These are phyloP conservation scores for Xylaria sp. DNA, from an alignment of 2,329 filamentous ascomycete genomes.

Conservation along the genomic window DNA sequence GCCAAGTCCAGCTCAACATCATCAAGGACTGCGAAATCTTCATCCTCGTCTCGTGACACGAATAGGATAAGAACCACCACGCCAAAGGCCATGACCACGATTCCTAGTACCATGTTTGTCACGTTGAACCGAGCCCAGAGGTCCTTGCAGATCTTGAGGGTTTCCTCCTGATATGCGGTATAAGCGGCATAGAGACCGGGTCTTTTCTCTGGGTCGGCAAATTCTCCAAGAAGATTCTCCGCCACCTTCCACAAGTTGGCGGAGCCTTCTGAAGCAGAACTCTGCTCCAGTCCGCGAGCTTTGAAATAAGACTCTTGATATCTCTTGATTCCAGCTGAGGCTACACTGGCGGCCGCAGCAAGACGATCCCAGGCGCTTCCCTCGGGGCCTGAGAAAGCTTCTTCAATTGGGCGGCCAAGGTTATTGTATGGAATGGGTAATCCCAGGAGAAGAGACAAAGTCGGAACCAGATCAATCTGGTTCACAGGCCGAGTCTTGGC, in stretches of 20 bases:
- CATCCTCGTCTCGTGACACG: conserved; percentile 53
- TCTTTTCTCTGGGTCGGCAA: conserved; percentile 38
- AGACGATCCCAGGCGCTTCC: conserved; percentile 72
- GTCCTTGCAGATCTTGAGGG: conserved; percentile 70
- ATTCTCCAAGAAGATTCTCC: conserved; percentile 29
- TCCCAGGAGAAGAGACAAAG: conserved; percentile 78
- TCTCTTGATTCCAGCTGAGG: conserved; percentile 78
- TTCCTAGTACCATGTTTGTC: conserved; percentile 75
- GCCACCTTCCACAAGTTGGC: conserved; percentile 56
- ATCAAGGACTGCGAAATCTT: conserved; percentile 50
- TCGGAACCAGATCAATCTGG: conserved; percentile 95
- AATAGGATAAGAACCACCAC: conserved; percentile 69
- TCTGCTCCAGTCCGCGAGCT: conserved; percentile 63
- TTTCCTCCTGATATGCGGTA: conserved; percentile 69
- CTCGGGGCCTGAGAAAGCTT: conserved; percentile 72
- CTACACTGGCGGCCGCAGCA: conserved; percentile 67
- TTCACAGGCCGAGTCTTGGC: conserved; percentile 71
- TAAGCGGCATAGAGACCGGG: conserved; percentile 53
- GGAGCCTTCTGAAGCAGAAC: conserved; percentile 48
- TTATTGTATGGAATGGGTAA: conserved; percentile 96
- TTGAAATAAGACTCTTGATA: conserved; percentile 81
- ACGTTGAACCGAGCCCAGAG: conserved; percentile 93
- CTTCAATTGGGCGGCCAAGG: conserved; percentile 84
- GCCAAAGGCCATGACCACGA: conserved; percentile 62
- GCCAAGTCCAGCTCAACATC: conserved; percentile 54